These are phyloP conservation scores for Pleurotus salmoneostramineus DNA, from an alignment of 768 basidiomycete genomes.

Conservation along the genomic window DNA sequence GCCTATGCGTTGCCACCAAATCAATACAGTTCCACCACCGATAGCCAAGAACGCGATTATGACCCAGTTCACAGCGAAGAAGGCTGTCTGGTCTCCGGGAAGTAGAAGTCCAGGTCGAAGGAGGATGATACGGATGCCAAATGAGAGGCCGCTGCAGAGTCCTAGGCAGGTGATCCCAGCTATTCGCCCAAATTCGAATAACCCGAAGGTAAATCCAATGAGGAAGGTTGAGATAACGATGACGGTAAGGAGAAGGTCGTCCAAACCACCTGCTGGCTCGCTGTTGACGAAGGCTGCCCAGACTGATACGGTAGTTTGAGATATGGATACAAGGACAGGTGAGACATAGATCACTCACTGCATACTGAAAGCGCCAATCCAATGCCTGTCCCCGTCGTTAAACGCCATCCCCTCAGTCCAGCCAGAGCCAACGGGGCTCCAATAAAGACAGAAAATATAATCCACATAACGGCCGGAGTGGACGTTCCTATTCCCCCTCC, in stretches of 20 bases:
- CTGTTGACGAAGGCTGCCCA: slow-evolving; percentile 66
- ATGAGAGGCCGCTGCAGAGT: slow-evolving; percentile 50
- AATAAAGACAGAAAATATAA: slow-evolving; percentile 43
- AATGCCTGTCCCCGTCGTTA: slow-evolving; percentile 51
- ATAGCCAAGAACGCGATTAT: slow-evolving; percentile 43
- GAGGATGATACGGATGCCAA: slow-evolving; percentile 52
- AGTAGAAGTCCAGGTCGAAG: slow-evolving; percentile 48
- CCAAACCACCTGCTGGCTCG: slow-evolving; percentile 39
- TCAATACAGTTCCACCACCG: slow-evolving; percentile 34
- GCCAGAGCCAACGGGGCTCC: slow-evolving; percentile 52
- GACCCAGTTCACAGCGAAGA: slow-evolving; percentile 48
- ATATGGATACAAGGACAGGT: neutral
- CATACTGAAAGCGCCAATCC: slow-evolving; percentile 48
- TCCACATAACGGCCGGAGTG: slow-evolving; percentile 53
- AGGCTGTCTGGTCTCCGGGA: slow-evolving; percentile 16
- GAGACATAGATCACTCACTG: slow-evolving; percentile 25
- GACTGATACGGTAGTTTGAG: slow-evolving; percentile 26
- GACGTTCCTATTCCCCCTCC: slow-evolving; percentile 45
- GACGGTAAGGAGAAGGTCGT: slow-evolving; percentile 47
- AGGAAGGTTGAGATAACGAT: slow-evolving; percentile 47
- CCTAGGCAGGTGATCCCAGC: slow-evolving; percentile 43
- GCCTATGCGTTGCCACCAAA: slow-evolving; percentile 41
- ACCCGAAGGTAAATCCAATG: slow-evolving; percentile 48
- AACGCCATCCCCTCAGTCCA: slow-evolving; percentile 54
- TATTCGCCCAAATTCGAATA: slow-evolving; percentile 47